A percentile compares a stretch with the other conserved stretches of the same genome.
Evolutionary conservation across 2,329 filamentous ascomycete species (phyloP).

Genomic region (Exophiala oligosperma): DNA sequence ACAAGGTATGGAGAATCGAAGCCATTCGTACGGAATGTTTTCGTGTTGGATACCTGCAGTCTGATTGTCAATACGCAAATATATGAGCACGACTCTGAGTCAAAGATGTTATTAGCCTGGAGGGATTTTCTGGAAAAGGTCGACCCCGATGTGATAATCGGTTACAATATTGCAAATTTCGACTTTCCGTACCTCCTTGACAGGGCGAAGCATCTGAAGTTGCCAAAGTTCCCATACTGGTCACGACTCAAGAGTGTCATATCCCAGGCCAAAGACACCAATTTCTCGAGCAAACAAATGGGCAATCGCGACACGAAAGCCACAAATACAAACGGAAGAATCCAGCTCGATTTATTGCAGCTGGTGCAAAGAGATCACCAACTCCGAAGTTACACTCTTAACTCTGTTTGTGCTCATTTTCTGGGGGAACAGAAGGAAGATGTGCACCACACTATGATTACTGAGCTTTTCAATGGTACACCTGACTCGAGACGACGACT

Average conservation of each 20-base stretch:
- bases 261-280: conserved; percentile 74
- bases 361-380: conserved; percentile 93
- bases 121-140: conserved; percentile 84
- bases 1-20: conserved; percentile 93
- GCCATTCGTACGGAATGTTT: conserved; percentile 94
- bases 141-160: conserved; percentile 96
- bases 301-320: conserved; percentile 91
- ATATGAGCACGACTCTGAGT: conserved; percentile 76
- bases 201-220: conserved; percentile 80
- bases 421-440: conserved; percentile 97
- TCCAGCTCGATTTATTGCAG: conserved; percentile 93
- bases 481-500: conserved; percentile 87
- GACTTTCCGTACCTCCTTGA: conserved; percentile 96
- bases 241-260: conserved; percentile 70
- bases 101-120: conserved; percentile 91
- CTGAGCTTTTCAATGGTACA: conserved; percentile 94
- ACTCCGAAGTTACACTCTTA: conserved; percentile 92
- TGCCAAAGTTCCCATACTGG: conserved; percentile 80
- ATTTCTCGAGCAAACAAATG: conserved; percentile 97
- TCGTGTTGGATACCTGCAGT: conserved; percentile 89
- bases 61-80: conserved; percentile 94
- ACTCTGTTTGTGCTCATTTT: conserved; percentile 94
- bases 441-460: conserved; percentile 99
- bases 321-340: conserved; percentile 89
- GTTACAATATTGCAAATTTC: conserved; percentile 98